phyloP scores from a whole-genome alignment of 2,329 filamentous ascomycete genomes.

The Claviceps citrina region DNA sequence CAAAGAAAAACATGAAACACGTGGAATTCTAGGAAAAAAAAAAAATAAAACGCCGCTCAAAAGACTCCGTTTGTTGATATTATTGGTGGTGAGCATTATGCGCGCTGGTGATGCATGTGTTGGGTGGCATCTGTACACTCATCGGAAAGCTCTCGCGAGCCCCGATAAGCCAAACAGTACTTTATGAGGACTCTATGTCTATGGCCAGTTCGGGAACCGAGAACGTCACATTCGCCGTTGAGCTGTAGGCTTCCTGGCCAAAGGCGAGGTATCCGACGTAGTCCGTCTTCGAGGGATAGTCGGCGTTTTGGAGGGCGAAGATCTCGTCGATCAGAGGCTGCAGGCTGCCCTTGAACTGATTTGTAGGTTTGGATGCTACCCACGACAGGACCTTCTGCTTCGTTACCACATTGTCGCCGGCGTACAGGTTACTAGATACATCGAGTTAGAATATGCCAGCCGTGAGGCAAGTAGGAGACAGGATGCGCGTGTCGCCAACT shows the following conservation, averaged over 20 bases:
- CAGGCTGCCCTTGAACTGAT: constrained; percentile 32
- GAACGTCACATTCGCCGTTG: constrained; percentile 31
- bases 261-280: constrained; percentile 38
- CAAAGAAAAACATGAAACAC: neutral
- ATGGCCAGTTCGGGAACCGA: constrained; percentile 4
- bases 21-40: too few relatives aligned
- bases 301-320: constrained; percentile 16
- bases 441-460: neutral
- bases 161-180: too few relatives aligned
- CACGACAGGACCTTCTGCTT: constrained; percentile 35
- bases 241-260: constrained; percentile 34
- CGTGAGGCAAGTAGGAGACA: too few relatives aligned
- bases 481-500: constrained; percentile 10
- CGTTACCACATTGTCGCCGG: constrained; percentile 21
- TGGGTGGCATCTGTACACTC: neutral
- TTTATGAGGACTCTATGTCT: constrained; percentile 4
- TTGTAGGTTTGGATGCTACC: constrained; percentile 21
- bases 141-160: too few relatives aligned
- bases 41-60: constrained; percentile 5
- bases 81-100: constrained; percentile 1
- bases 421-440: constrained; percentile 23
- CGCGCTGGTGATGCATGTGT: constrained; percentile 2
- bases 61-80: constrained; percentile 1
- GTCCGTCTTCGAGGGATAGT: constrained; percentile 24
- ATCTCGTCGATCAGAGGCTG: constrained; percentile 28